Evolutionary conservation across 1,284 basidiomycete genomes (phyloP).

Genomic region (Fomitopsis palustris): DNA sequence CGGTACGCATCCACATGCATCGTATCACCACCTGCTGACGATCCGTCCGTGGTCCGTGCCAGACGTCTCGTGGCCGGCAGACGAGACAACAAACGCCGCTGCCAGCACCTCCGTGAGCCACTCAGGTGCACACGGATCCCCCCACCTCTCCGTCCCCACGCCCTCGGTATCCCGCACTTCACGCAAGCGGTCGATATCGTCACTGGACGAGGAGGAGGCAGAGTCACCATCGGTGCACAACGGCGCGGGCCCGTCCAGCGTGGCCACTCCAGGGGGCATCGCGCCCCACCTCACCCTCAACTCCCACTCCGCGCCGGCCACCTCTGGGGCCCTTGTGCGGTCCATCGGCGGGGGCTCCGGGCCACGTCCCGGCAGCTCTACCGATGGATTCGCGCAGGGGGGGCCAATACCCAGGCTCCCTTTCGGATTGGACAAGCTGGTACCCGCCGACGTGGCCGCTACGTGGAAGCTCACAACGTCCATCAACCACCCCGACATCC

Average conservation of each 20-base stretch:
- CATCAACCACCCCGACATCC: too few relatives aligned
- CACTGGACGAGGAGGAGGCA: background rate
- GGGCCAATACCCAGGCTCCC: too few relatives aligned
- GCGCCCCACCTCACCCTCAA: background rate
- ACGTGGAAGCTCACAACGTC: too few relatives aligned
- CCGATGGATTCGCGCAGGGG: too few relatives aligned
- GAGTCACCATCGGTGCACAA: too few relatives aligned
- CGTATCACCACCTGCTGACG: too few relatives aligned
- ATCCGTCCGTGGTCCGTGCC: too few relatives aligned
- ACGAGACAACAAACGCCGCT: background rate
- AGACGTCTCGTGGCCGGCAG: background rate
- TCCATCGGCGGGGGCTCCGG: background rate
- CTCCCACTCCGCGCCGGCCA: background rate
- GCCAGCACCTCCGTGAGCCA: background rate
- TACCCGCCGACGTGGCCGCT: too few relatives aligned
- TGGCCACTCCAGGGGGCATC: background rate
- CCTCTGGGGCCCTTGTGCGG: background rate
- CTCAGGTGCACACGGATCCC: background rate
- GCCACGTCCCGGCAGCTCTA: too few relatives aligned
- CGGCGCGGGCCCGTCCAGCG: background rate
- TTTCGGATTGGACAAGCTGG: too few relatives aligned
- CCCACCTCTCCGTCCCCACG: background rate
- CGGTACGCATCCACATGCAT: too few relatives aligned
- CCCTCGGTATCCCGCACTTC: background rate
- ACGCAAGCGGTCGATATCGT: background rate